Evolutionary conservation across 2,329 filamentous ascomycete genomes (phyloP).

Genomic region (Xylariaceae sp.): DNA sequence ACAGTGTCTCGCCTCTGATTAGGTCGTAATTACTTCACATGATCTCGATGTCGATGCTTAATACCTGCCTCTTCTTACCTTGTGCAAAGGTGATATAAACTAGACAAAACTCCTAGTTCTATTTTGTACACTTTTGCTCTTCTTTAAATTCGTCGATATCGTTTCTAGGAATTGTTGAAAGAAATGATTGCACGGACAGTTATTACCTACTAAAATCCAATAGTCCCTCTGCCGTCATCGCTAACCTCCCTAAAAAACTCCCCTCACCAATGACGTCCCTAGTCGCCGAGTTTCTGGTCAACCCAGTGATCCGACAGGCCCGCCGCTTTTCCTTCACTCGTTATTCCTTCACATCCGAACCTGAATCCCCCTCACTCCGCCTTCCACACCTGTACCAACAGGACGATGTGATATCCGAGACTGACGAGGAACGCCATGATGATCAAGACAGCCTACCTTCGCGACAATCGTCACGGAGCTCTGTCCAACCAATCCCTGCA

Average conservation of each 20-base stretch:
- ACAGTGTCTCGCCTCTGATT: too few relatives aligned
- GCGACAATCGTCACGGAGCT: conserved; percentile 26
- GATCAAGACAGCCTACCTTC: conserved; percentile 23
- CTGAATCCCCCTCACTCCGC: conserved; percentile 33
- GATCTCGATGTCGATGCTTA: too few relatives aligned
- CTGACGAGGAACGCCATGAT: conserved; percentile 26
- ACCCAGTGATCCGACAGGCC: conserved; percentile 62
- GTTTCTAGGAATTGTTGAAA: too few relatives aligned
- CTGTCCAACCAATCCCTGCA: conserved; percentile 18
- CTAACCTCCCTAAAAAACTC: conserved; percentile 6
- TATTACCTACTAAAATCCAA: conserved; percentile 17
- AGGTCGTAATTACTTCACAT: too few relatives aligned
- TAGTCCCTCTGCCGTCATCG: too few relatives aligned
- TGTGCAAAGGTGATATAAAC: too few relatives aligned
- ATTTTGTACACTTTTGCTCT: too few relatives aligned
- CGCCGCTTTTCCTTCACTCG: conserved; percentile 57
- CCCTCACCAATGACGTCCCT: conserved; percentile 52
- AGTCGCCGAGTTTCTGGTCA: conserved; percentile 62
- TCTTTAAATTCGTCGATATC: too few relatives aligned
- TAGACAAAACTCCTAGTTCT: too few relatives aligned
- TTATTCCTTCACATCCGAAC: conserved; percentile 31
- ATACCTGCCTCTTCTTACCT: too few relatives aligned
- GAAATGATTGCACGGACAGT: conserved; percentile 19
- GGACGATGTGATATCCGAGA: conserved; percentile 30
- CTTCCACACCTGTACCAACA: conserved; percentile 18